Conservation (phyloP, 306 rosid species). For the Fagus sylvatica region DNA sequence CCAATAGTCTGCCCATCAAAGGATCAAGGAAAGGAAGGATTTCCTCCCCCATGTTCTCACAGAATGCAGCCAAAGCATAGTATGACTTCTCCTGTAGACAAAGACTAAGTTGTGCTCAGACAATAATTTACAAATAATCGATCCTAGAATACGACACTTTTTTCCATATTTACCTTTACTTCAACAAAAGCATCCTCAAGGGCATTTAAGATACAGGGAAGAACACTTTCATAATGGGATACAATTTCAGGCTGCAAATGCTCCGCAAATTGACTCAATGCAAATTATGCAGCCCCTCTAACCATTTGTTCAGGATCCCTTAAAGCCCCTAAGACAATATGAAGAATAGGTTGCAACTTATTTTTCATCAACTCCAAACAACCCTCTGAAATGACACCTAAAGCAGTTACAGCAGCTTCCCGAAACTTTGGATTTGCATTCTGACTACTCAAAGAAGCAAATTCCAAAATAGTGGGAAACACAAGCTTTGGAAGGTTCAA, state of each 20-base stretch:
- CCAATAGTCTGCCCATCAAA: slow-evolving; percentile 79
- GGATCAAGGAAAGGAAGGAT: slow-evolving; percentile 95
- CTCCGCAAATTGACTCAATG: slow-evolving; percentile 97
- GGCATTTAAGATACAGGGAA: slow-evolving; percentile 91
- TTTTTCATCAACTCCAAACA: slow-evolving; percentile 83
- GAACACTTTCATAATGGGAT: slow-evolving; percentile 92
- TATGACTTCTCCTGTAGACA: slow-evolving; percentile 88
- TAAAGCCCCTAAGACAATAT: slow-evolving; percentile 82
- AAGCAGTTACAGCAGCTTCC: slow-evolving; percentile 94
- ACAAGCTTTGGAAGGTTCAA: slow-evolving; percentile 82
- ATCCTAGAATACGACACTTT: slow-evolving; percentile 22
- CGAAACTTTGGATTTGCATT: slow-evolving; percentile 89
- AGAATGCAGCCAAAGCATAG: slow-evolving; percentile 98
- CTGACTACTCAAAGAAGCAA: slow-evolving; percentile 82
- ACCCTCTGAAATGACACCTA: slow-evolving; percentile 97
- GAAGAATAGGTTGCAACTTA: slow-evolving; percentile 88
- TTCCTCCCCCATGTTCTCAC: slow-evolving; percentile 97
- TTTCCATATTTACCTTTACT: slow-evolving; percentile 74
- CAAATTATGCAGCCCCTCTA: slow-evolving; percentile 98
- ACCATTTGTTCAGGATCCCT: slow-evolving; percentile 98
- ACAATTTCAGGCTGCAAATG: slow-evolving; percentile 92
- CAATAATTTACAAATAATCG: slow-evolving; percentile 18
- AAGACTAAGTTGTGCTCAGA: slow-evolving; percentile 26
- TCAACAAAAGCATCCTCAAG: slow-evolving; percentile 93
- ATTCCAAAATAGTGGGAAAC: slow-evolving; percentile 78